Evolutionary conservation across 495 filamentous ascomycete genomes (phyloP), one percentile per base, ranked within the genome.

Genomic region (Tuber magnatum): DNA sequence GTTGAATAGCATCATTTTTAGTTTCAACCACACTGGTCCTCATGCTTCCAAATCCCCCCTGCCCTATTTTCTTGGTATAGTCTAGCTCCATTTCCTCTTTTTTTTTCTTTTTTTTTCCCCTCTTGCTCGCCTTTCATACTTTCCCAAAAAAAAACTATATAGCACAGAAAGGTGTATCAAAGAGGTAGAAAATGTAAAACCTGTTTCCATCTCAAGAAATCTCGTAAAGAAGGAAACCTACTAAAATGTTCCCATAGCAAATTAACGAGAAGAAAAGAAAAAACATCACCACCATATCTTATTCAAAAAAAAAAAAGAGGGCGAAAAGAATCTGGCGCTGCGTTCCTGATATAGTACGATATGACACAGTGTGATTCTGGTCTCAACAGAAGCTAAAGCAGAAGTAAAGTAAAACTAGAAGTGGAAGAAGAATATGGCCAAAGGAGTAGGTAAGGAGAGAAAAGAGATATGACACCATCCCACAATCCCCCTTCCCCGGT

Each of bases 381-480:
- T 28, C 35, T 43, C 48, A 69, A 74, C 24, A 24, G n/a, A 28
- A 73, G 42, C 32, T n/a, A 24, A 61, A 61, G 51, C 28, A n/a
- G 51, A 61, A n/a, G 51, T 12, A 61, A n/a, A n/a, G n/a, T n/a
- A n/a, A n/a, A 73, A 9, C 38, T 42, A 68, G 69, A 69, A 24
- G 39, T 28, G 44, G n/a, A 42, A n/a, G 35, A 61, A 65, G n/a
- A 61, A 61, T 61, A 61, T 61, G 32, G 51, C 51, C 51, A 61
- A 43, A 71, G 28, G 24, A 71, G 14, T 18, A 43, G 70, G 40
- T 44, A 28, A 28, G 14, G n/a, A 43, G 43, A 74, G 28, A 74
- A 71, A 68, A 74, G 73, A 71, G 38, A 71, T 42, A 74, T 74
- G 22, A 20, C 56, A 20, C 28, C 56, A 18, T 61, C 51, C 51